phyloP scores from a whole-genome alignment of 1,284 basidiomycete species.

The Rhodotorula sp. region DNA sequence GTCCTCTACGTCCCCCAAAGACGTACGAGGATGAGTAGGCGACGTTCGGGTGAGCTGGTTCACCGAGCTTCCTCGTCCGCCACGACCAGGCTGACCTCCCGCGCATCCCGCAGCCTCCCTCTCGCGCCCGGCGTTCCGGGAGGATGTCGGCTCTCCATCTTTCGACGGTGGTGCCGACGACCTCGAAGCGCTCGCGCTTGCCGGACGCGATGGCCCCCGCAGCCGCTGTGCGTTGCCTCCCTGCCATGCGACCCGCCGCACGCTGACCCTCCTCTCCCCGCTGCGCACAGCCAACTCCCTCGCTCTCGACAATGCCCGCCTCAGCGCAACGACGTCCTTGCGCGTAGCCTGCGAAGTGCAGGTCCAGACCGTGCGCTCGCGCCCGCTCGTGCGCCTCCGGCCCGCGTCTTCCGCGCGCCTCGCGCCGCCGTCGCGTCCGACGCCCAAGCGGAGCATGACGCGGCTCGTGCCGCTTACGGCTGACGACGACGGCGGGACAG shows the following conservation, averaged over 20 bases:
- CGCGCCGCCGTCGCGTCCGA: not conserved
- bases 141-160: too few relatives aligned
- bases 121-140: not conserved
- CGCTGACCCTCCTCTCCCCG: not conserved
- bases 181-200: not conserved
- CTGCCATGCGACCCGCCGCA: not conserved
- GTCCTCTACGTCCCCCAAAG: not conserved
- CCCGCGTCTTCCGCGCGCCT: not conserved
- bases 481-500: too few relatives aligned
- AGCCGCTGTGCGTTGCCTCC: not conserved
- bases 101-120: not conserved
- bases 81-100: not conserved
- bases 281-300: not conserved
- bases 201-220: not conserved
- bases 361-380: not conserved
- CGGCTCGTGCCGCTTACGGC: conserved; percentile 1
- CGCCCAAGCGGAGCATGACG: conserved; percentile 1
- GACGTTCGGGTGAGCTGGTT: not conserved
- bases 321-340: not conserved
- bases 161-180: not conserved
- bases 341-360: conserved; percentile 1
- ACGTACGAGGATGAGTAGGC: not conserved
- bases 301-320: not conserved
- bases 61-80: too few relatives aligned
- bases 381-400: not conserved